A percentile compares a stretch with the other conserved stretches of the same genome.
These are phyloP conservation scores for Fusarium sp. DNA, from an alignment of 2,329 filamentous ascomycete genomes.

Conservation along the genomic window DNA sequence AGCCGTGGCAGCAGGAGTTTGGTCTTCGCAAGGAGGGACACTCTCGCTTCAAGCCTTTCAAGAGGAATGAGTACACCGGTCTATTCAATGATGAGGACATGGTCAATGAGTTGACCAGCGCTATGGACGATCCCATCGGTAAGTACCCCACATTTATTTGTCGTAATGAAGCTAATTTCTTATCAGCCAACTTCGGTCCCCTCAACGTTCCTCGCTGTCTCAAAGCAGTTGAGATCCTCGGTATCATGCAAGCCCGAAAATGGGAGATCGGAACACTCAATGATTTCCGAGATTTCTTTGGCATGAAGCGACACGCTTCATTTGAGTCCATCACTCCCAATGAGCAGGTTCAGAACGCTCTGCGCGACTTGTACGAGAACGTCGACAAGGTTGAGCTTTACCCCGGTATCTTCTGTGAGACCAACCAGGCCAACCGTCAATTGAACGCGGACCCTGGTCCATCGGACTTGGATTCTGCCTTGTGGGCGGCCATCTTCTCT, in stretches of 20 bases:
- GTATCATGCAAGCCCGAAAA: slow-evolving; percentile 67
- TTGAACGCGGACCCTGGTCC: slow-evolving; percentile 73
- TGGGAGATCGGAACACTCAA: slow-evolving; percentile 71
- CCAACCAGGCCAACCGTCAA: slow-evolving; percentile 62
- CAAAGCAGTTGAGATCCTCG: slow-evolving; percentile 67
- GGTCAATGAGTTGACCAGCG: slow-evolving; percentile 53
- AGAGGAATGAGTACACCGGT: slow-evolving; percentile 18
- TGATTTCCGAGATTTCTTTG: slow-evolving; percentile 71
- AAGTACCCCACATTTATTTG: accelerated
- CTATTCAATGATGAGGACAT: slow-evolving; percentile 27
- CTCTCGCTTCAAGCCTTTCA: slow-evolving; percentile 3
- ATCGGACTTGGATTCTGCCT: slow-evolving; percentile 64
- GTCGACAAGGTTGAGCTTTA: slow-evolving; percentile 72
- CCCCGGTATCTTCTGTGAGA: slow-evolving; percentile 72
- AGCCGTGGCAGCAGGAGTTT: slow-evolving; percentile 7
- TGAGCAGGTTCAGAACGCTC: slow-evolving; percentile 7
- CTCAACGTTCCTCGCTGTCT: slow-evolving; percentile 67
- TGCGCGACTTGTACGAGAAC: slow-evolving; percentile 63
- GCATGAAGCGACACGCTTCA: slow-evolving; percentile 63
- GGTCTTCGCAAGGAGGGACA: background rate
- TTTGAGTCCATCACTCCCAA: slow-evolving; percentile 55
- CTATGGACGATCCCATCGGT: slow-evolving; percentile 61
- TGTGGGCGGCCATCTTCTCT: slow-evolving; percentile 75
- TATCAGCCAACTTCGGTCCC: slow-evolving; percentile 56
- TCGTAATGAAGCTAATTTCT: background rate